Evolutionary conservation across 805 yeast species (phyloP).

Genomic region (Vanderwaltozyma tropicalis): DNA sequence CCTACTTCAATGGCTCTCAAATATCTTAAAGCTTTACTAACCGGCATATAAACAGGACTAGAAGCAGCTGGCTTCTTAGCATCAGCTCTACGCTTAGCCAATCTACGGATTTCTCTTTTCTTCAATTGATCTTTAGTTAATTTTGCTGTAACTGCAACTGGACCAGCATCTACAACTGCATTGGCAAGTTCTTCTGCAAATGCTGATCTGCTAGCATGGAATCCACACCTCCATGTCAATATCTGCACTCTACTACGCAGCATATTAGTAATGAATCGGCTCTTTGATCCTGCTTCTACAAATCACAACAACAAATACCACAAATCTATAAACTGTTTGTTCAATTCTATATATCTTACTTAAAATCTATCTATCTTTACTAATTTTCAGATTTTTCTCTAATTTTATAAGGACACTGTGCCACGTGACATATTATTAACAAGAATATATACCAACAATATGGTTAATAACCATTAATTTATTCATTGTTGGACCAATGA

Average conservation of each 20-base stretch:
- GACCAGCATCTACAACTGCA: background rate
- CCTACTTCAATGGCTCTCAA: constrained; percentile 89
- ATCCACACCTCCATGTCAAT: constrained; percentile 5
- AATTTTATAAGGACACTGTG: too few relatives aligned
- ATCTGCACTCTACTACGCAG: background rate
- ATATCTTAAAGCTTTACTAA: constrained; percentile 64
- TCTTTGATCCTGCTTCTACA: too few relatives aligned
- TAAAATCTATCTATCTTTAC: too few relatives aligned
- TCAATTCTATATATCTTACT: too few relatives aligned
- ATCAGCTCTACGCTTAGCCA: constrained; percentile 28
- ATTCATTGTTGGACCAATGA: too few relatives aligned
- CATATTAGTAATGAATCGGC: background rate
- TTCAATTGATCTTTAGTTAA: constrained; percentile 24
- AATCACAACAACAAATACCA: too few relatives aligned
- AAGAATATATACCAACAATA: too few relatives aligned
- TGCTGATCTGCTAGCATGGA: constrained; percentile 5
- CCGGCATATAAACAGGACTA: constrained; percentile 58
- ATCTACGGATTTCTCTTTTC: constrained; percentile 30
- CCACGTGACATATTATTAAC: too few relatives aligned
- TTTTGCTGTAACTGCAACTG: constrained; percentile 9
- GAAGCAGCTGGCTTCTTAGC: constrained; percentile 37
- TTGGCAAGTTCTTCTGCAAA: constrained; percentile 10
- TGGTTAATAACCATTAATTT: too few relatives aligned
- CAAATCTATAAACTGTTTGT: too few relatives aligned
- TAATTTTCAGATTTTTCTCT: too few relatives aligned